Evolutionary conservation across 176 grass and related monocot genomes (phyloP).

Genomic region (Triticum urartu): DNA sequence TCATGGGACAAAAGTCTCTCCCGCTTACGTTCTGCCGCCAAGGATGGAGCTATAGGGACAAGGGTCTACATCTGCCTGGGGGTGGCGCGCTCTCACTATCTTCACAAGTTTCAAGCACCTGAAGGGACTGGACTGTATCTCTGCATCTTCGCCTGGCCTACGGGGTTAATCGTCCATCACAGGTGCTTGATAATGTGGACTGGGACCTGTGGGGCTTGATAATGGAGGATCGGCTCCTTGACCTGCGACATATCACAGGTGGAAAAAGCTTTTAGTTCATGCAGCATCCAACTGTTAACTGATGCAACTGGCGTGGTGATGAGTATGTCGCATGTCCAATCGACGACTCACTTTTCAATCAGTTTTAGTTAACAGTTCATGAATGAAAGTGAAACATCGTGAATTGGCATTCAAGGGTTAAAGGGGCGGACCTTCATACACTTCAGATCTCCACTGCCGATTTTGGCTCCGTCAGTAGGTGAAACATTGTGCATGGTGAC

Average conservation of each 20-base stretch:
- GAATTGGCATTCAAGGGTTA: neutral
- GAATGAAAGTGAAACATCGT: neutral
- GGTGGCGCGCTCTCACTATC: neutral
- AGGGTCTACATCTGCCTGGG: neutral
- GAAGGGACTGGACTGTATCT: slow-evolving; percentile 13
- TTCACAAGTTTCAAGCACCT: slow-evolving; percentile 24
- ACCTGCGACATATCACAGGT: slow-evolving; percentile 43
- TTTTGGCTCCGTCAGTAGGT: slow-evolving; percentile 40
- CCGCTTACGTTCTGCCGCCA: neutral
- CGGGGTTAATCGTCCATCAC: neutral
- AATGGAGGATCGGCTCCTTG: slow-evolving; percentile 73
- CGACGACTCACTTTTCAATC: too few species aligned
- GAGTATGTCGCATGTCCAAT: neutral
- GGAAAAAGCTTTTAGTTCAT: neutral
- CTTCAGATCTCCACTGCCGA: slow-evolving; percentile 46
- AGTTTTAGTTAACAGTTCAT: neutral
- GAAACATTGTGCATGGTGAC: slow-evolving; percentile 43
- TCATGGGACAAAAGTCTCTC: neutral
- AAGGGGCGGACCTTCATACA: slow-evolving; percentile 74
- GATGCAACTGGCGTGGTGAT: neutral
- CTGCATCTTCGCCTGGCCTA: slow-evolving; percentile 14
- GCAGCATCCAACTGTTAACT: neutral
- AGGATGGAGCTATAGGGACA: neutral
- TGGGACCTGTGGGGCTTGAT: slow-evolving; percentile 64
- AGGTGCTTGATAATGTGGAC: too few species aligned